phyloP scores from a whole-genome alignment of 78 protist species.

The Guillardia theta region DNA sequence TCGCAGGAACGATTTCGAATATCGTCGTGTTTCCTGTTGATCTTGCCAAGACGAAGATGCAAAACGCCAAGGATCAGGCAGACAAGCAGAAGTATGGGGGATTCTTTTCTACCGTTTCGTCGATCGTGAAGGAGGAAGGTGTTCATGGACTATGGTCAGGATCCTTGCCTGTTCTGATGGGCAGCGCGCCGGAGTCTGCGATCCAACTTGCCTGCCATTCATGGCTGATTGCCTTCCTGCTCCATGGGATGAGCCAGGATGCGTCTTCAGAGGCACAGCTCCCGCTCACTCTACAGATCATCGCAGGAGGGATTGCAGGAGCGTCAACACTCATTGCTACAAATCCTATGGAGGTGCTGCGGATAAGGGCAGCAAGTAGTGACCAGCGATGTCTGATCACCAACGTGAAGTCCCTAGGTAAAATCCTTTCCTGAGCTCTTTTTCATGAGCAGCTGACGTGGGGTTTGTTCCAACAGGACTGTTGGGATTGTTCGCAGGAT shows the following conservation, averaged over 20 bases:
- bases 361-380: conserved; percentile 28
- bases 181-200: background rate
- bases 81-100: background rate
- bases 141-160: background rate
- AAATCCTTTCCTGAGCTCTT: too few species aligned
- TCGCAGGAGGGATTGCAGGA: background rate
- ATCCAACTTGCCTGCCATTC: background rate
- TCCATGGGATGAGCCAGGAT: background rate
- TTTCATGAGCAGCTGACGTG: too few species aligned
- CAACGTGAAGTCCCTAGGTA: conserved; percentile 60
- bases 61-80: background rate
- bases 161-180: background rate
- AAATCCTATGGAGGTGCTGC: conserved; percentile 15
- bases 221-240: background rate
- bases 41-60: background rate
- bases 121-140: background rate
- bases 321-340: background rate
- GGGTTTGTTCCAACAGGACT: too few species aligned
- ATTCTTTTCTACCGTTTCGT: background rate
- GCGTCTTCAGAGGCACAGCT: background rate
- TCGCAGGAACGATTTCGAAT: background rate
- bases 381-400: background rate
- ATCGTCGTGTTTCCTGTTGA: background rate
- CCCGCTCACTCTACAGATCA: background rate
- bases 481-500: conserved; percentile 78